phyloP scores from a whole-genome alignment of 345 rosid genomes.

The Cochlearia excelsa region DNA sequence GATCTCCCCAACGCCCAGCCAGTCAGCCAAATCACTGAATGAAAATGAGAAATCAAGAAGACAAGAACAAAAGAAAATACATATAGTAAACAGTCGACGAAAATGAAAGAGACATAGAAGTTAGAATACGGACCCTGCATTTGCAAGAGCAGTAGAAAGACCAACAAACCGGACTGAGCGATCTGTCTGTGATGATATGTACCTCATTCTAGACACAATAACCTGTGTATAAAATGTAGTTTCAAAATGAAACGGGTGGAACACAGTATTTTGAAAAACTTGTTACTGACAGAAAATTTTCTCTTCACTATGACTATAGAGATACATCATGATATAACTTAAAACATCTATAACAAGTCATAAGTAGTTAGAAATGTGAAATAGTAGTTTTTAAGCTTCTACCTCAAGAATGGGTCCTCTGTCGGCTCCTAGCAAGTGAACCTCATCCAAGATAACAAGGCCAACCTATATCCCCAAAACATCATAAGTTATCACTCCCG shows the following conservation, averaged over 20 bases:
- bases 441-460: constrained; percentile 93
- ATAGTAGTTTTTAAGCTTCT: constrained; percentile 23
- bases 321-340: constrained; percentile 21
- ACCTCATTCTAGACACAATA: constrained; percentile 98
- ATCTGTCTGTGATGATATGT: constrained; percentile 97
- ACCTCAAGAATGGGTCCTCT: constrained; percentile 99
- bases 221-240: constrained; percentile 50
- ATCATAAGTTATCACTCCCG: not conserved
- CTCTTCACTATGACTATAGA: constrained; percentile 17
- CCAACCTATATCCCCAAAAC: constrained; percentile 64
- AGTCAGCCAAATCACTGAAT: constrained; percentile 89
- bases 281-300: constrained; percentile 12
- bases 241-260: constrained; percentile 9
- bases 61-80: constrained; percentile 4
- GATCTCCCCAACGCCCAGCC: constrained; percentile 91
- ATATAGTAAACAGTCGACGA: constrained; percentile 14
- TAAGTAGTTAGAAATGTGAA: constrained; percentile 19
- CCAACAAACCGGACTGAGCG: constrained; percentile 88
- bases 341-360: constrained; percentile 19
- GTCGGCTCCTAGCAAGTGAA: constrained; percentile 96
- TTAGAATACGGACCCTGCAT: constrained; percentile 65
- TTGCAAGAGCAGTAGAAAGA: constrained; percentile 96
- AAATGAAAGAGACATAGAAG: constrained; percentile 12
- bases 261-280: not conserved
- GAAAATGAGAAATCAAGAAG: constrained; percentile 16